These are phyloP conservation scores for Gossypium gossypioides DNA, from an alignment of 441 rosid genomes.

Conservation along the genomic window DNA sequence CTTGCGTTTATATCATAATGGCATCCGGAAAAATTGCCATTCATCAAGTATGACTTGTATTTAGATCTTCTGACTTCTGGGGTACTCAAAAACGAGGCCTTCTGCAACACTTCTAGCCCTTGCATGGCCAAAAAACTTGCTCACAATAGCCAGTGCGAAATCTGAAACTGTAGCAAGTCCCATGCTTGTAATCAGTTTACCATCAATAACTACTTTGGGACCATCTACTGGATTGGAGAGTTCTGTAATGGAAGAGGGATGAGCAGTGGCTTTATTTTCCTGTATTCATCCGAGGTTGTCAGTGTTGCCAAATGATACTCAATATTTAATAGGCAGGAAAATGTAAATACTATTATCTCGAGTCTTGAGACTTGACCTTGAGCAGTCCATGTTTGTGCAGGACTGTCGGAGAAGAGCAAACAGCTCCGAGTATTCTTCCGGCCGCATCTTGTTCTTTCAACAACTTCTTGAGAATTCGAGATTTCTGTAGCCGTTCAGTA, in stretches of 20 bases:
- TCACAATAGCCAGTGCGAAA: conserved; percentile 62
- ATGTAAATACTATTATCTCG: neutral
- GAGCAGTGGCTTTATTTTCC: conserved; percentile 56
- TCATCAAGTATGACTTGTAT: neutral
- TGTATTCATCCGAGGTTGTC: conserved; percentile 15
- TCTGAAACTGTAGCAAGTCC: conserved; percentile 60
- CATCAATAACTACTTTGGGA: conserved; percentile 70
- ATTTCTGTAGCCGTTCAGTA: conserved; percentile 52
- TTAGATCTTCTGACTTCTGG: conserved; percentile 28
- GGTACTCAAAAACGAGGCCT: conserved; percentile 75
- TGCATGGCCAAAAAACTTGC: conserved; percentile 69
- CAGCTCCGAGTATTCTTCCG: conserved; percentile 68
- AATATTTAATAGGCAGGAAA: conserved; percentile 2
- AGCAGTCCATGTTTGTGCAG: conserved; percentile 60
- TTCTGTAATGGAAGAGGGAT: conserved; percentile 34
- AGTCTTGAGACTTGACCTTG: conserved; percentile 56
- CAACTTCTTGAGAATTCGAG: conserved; percentile 63
- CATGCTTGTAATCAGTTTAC: conserved; percentile 68
- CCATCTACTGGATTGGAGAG: conserved; percentile 30
- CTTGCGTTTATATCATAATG: neutral
- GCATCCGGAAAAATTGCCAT: neutral
- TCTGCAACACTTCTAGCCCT: conserved; percentile 81
- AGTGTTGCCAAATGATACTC: neutral
- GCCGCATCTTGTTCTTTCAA: conserved; percentile 64
- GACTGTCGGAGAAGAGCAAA: conserved; percentile 51